These are phyloP conservation scores for Geotrichum siamense DNA, from an alignment of 1,139 yeast species.

Conservation along the genomic window DNA sequence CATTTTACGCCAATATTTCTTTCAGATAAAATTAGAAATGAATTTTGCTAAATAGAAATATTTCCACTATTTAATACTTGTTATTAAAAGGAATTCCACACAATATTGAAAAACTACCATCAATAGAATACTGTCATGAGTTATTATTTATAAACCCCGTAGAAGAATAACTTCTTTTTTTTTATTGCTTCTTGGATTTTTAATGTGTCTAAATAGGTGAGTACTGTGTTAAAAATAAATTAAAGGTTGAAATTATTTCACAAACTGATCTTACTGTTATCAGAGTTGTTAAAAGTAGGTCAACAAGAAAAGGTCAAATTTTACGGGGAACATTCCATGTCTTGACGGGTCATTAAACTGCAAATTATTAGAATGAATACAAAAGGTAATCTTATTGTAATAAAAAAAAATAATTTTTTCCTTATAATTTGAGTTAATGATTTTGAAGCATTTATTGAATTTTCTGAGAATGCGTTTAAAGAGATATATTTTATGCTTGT, in stretches of 20 bases:
- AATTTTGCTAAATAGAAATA: constrained; percentile 4
- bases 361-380: neutral
- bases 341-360: neutral
- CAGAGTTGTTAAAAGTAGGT: neutral
- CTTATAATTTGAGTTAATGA: no score
- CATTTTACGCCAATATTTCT: constrained; percentile 8
- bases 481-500: no score
- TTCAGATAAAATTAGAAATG: constrained; percentile 9
- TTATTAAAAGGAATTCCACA: neutral
- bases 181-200: neutral
- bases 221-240: neutral
- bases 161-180: neutral
- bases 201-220: neutral
- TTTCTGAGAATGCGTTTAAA: no score
- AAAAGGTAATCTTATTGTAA: no score
- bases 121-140: constrained; percentile 4
- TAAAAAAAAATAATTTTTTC: no score
- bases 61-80: constrained; percentile 4
- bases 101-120: neutral
- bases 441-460: no score
- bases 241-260: neutral
- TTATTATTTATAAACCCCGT: constrained; percentile 1
- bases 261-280: neutral
- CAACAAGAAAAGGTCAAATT: neutral
- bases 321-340: no score